Evolutionary conservation across 2,329 filamentous ascomycete species (phyloP).

Genomic region (Chrysoporthe deuterocubensis): DNA sequence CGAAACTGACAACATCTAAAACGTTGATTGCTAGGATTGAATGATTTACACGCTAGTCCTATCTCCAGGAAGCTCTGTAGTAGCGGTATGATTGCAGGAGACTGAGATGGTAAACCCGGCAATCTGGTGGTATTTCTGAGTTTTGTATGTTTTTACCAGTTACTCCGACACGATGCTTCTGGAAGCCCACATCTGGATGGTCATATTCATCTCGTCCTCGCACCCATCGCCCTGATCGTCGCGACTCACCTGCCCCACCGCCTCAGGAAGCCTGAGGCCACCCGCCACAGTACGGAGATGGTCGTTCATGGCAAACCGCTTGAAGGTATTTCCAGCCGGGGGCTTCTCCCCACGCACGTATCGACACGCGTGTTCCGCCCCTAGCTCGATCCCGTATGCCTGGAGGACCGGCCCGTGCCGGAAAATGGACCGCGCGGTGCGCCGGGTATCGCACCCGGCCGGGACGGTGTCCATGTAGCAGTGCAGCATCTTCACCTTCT

Average conservation of each 20-base stretch:
- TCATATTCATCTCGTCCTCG: neutral
- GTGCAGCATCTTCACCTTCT: constrained; percentile 6
- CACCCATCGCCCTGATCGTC: no score
- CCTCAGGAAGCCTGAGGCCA: neutral
- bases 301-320: neutral
- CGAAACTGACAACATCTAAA: no score
- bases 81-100: no score
- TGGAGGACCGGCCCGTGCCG: neutral
- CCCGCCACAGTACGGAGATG: neutral
- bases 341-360: neutral
- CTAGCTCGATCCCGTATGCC: constrained; percentile 5
- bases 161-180: neutral
- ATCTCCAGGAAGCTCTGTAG: no score
- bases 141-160: neutral
- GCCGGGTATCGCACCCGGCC: neutral
- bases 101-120: neutral
- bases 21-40: no score
- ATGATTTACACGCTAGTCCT: no score
- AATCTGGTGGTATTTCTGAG: neutral
- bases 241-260: neutral
- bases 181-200: constrained; percentile 7
- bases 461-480: constrained; percentile 8
- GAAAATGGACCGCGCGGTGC: constrained; percentile 5
- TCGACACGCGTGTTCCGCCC: neutral
- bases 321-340: neutral